Evolutionary conservation across 352 stramenopile species (phyloP).

Genomic region (Globisporangium takayamanum): DNA sequence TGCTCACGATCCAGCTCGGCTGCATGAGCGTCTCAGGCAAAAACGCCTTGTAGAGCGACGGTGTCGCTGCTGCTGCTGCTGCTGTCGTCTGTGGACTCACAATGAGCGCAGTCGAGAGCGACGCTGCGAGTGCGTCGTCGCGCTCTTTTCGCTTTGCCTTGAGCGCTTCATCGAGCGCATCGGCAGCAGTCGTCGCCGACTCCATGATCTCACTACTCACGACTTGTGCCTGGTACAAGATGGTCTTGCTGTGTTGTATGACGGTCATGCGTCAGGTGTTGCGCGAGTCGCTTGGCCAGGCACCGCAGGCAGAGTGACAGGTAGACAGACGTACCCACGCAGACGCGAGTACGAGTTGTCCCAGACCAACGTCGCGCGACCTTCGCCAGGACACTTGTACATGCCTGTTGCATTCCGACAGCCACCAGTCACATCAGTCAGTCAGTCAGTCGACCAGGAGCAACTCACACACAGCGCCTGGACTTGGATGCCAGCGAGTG

Average conservation of each 20-base stretch:
- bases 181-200: slow-evolving; percentile 55
- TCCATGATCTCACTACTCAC: slow-evolving; percentile 66
- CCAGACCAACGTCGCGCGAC: slow-evolving; percentile 59
- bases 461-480: too few relatives aligned
- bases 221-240: slow-evolving; percentile 71
- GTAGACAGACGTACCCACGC: slow-evolving; percentile 22
- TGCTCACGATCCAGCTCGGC: slow-evolving; percentile 59
- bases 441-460: not conserved
- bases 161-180: slow-evolving; percentile 65
- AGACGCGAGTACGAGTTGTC: slow-evolving; percentile 81
- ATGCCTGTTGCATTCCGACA: slow-evolving; percentile 18
- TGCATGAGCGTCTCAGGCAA: slow-evolving; percentile 44
- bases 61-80: slow-evolving; percentile 7
- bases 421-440: not conserved
- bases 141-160: slow-evolving; percentile 41
- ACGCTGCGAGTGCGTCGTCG: slow-evolving; percentile 26
- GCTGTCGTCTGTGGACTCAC: slow-evolving; percentile 17
- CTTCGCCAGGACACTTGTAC: slow-evolving; percentile 50
- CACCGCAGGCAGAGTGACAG: not conserved
- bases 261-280: not conserved
- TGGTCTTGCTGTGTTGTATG: slow-evolving; percentile 47
- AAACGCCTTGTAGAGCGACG: slow-evolving; percentile 29
- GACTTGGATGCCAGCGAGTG: too few relatives aligned
- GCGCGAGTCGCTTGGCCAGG: not conserved
- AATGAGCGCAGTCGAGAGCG: slow-evolving; percentile 28